Evolutionary conservation across 2,329 filamentous ascomycete species (phyloP).

Genomic region (Aspergillus intermedius): DNA sequence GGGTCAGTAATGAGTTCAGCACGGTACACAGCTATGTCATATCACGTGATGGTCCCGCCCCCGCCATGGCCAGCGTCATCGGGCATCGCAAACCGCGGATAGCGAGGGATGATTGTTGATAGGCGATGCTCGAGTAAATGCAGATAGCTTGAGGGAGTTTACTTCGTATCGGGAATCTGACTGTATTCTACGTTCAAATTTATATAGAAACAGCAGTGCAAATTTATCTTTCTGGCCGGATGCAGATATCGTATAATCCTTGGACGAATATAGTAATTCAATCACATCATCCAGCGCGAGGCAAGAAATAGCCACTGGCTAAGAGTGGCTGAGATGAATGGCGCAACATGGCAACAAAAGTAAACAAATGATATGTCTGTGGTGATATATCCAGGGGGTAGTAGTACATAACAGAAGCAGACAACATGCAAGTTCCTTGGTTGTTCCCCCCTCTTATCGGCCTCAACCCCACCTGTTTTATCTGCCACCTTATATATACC

Average conservation of each 20-base stretch:
- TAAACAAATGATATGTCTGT: not conserved
- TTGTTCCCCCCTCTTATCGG: not conserved
- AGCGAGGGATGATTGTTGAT: not conserved
- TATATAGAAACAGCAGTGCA: no score
- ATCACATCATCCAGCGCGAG: no score
- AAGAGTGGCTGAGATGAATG: not conserved
- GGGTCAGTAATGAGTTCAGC: no score
- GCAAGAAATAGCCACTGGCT: no score
- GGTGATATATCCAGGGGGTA: no score
- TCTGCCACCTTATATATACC: not conserved
- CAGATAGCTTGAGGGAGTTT: no score
- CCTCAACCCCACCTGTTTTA: not conserved
- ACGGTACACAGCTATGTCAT: not conserved
- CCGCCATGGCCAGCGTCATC: not conserved
- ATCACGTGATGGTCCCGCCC: conserved; percentile 5
- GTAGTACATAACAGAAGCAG: not conserved
- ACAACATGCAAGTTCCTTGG: not conserved
- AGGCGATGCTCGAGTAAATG: no score
- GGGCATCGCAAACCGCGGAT: not conserved
- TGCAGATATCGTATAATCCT: no score
- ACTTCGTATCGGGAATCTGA: no score
- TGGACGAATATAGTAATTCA: no score
- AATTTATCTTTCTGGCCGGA: no score
- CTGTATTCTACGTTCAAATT: no score
- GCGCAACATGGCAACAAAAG: not conserved